Base-by-base conservation (phyloP, 208 protist genomes). In the Trypanosoma theileri region DNA sequence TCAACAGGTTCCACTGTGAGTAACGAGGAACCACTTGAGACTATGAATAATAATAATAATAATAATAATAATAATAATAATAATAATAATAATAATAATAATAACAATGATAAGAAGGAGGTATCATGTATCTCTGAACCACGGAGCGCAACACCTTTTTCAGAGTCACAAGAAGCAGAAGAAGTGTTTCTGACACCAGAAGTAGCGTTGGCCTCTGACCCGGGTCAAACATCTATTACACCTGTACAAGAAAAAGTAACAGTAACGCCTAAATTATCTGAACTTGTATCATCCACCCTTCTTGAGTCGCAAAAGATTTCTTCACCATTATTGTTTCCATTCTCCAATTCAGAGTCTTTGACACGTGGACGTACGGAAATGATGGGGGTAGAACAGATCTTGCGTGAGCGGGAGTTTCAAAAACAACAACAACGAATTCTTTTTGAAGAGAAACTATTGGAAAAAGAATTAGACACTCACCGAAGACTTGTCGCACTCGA, bases 401-500 rank as follows among this genome's bases (percentile, higher is more conserved):
- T 68, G 35, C 59, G 60, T 12, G 50, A 59, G 41, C 42, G 41
- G 42, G 59, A 68, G 48, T 67, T 63, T 44, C 42, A 69, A 9
- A 54, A 46, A 17, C 70, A 69, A 19, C 70, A 75, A 35, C 42
- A 68, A 28, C 40, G 41, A 17, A 48, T 68, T 55, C 13, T n/a
- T 12, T 14, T 53, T 22, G 60, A 68, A 9, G 70, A 66, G 14
- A 44, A 68, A 59, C 48, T 13, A 10, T 26, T 64, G 24, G 35
- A 16, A 17, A 22, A 46, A 12, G 51, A 66, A 19, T 21, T 63
- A 11, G 44, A 68, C 4, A 24, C 44, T 24, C 70, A 75, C 19
- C 51, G 41, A 40, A 48, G 54, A 21, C 56, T 75, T 44, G 2
- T 68, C 16, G 57, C 64, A 40, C 16, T 77, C 21, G 71, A 72